Evolutionary conservation across 2,329 filamentous ascomycete genomes (phyloP), one percentile per base, ranked within the genome.

Genomic region (Ustulina deusta): DNA sequence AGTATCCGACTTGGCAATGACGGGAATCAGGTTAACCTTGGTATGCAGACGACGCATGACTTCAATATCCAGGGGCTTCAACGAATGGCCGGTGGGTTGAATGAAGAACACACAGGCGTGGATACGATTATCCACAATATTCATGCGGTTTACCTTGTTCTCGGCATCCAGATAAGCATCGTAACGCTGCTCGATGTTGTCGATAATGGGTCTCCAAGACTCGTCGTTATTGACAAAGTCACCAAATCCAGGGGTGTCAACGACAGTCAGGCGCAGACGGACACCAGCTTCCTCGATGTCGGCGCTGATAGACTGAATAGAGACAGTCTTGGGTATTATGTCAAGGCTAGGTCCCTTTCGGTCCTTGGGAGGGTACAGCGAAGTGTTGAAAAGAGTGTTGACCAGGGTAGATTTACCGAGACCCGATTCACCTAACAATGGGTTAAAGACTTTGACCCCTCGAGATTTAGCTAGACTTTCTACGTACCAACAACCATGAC

Each of bases 121-220:
- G 72, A 99, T 97, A 77, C 96, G 93, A 88, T 98, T 99, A 85
- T 99, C 96, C 71, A 99, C 92, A 81, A 98, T 98, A 88, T 99
- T 99, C 91, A 97, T 97, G 78, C 96, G 93, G 87, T 99, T 99
- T 81, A 99, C 94, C 89, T 98, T 99, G 90, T 99, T 99, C 89
- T 99, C 96, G 52, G 96, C 95, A 83, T 99, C 96, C 68, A 99
- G 88, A 83, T 98, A 99, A 61, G 96, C 94, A 83, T 99, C 96
- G 79, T 96, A 99, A 75, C 96, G 93, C 87, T 97, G 94, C 87
- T 99, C 96, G 78, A 99, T 98, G 87, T 98, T 98, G 87, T 99
- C 96, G 77, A 97, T 91, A 83, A 99, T 99, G 65, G 96, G 96
- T 78, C 96, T 90, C 96, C 96, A 99, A 32, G 96, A 99, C 83